A percentile compares a stretch with the other conserved stretches of the same genome.
phyloP scores from a whole-genome alignment of 169 alveolate species.

The Plasmodium fragile region DNA sequence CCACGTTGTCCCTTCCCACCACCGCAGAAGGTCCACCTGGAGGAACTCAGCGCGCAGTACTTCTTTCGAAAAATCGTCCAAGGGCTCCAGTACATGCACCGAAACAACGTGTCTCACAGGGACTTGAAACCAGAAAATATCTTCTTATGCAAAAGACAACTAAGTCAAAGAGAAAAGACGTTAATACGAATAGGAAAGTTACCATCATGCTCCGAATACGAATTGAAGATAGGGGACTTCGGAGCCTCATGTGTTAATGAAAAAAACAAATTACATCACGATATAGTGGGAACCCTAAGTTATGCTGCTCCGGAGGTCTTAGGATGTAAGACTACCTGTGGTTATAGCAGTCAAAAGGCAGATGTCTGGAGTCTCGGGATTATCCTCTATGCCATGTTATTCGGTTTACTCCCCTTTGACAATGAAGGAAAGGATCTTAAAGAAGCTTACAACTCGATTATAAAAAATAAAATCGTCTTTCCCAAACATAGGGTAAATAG shows the following conservation, averaged over 20 bases:
- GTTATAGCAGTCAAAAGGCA: slow-evolving; percentile 94
- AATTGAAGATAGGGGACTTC: slow-evolving; percentile 95
- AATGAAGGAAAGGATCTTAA: slow-evolving; percentile 85
- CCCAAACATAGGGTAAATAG: slow-evolving; percentile 73
- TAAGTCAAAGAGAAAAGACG: slow-evolving; percentile 52
- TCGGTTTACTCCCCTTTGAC: slow-evolving; percentile 97
- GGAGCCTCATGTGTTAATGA: slow-evolving; percentile 88
- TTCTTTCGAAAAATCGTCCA: slow-evolving; percentile 85
- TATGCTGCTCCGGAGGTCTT: slow-evolving; percentile 89
- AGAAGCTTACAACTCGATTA: slow-evolving; percentile 78
- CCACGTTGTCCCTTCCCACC: background rate
- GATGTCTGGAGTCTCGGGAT: slow-evolving; percentile 99
- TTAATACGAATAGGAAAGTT: slow-evolving; percentile 82
- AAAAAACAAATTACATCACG: slow-evolving; percentile 74
- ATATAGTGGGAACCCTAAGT: slow-evolving; percentile 88
- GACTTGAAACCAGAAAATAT: slow-evolving; percentile 95
- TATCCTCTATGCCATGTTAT: slow-evolving; percentile 96
- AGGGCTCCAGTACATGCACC: slow-evolving; percentile 87
- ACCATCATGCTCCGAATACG: slow-evolving; percentile 88
- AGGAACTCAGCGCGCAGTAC: slow-evolving; percentile 85
- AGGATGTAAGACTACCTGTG: slow-evolving; percentile 83
- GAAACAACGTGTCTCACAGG: slow-evolving; percentile 89
- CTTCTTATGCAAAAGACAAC: slow-evolving; percentile 85
- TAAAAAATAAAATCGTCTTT: slow-evolving; percentile 72
- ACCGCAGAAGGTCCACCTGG: slow-evolving; percentile 54